Evolutionary conservation across 1,284 basidiomycete genomes (phyloP), one percentile per base, ranked within the genome.

Genomic region (Leccinum solheimii): DNA sequence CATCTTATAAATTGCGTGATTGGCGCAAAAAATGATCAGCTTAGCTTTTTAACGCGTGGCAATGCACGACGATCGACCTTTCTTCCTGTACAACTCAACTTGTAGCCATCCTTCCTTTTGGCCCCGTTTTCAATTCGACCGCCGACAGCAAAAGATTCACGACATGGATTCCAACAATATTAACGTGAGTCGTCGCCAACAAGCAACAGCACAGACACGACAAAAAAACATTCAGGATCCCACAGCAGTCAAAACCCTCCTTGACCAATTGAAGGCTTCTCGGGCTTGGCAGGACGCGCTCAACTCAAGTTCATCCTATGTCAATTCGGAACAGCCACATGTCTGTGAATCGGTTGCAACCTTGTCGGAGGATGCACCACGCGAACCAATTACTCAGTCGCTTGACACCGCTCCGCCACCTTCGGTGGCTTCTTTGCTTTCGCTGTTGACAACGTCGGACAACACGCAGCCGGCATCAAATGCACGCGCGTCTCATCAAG

Each of bases 391-490:
- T n/a, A 32, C 50, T 27, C 62, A 36, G 27, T 36, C 66, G 10
- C 49, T 59, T 16, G 58, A 59, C 38, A 36, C 66, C 40, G 19
- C 55, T 48, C 36, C 71, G 52, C 36, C 62, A 10, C 53, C 76
- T 26, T 80, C 81, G 5, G 87, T 91, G 23, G 87, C 88, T 34
- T 79, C 82, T 45, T 75, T 91, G n/a, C 80, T 91, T 56, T 87
- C 88, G 34, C 88, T 88, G 68, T 71, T 91, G 58, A 81, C 82
- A 60, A 65, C 79, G 8, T 62, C 75, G 2, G 58, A 60, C 58
- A 54, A 55, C 58, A 67, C 59, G 49, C 59, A 70, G 27, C 50
- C 60, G 23, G 57, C 55, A 51, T 60, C 62, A 54, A 51, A 56
- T 50, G n/a, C 59, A 40, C 55, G 32, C 56, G 36, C 56, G 11